A percentile compares a stretch with the other conserved stretches of the same genome.
phyloP scores from a whole-genome alignment of 1,284 basidiomycete species.

The Puccinia coronata region DNA sequence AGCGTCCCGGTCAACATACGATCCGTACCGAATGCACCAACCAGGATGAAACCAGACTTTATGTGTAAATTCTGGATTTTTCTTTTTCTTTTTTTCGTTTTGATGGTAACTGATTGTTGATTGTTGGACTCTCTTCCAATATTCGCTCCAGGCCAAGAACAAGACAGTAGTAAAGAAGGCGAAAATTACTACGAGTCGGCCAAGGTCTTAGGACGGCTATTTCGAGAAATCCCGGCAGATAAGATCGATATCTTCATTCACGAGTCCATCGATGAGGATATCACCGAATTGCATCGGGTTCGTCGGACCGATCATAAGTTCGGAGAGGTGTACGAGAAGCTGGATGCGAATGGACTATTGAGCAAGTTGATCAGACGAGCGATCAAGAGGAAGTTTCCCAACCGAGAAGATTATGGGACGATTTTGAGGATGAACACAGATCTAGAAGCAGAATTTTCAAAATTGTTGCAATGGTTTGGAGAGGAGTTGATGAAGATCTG shows the following conservation, averaged over 20 bases:
- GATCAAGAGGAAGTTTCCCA: not conserved
- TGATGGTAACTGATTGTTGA: not conserved
- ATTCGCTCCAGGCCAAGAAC: not conserved
- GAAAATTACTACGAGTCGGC: constrained; percentile 43
- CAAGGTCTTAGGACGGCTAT: constrained; percentile 29
- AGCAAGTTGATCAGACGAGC: not conserved
- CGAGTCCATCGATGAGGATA: not conserved
- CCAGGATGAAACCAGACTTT: constrained; percentile 32
- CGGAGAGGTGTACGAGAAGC: not conserved
- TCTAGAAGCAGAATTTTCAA: not conserved
- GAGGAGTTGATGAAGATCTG: constrained; percentile 35
- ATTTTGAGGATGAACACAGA: not conserved
- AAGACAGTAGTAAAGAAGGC: not conserved
- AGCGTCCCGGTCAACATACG: constrained; percentile 31
- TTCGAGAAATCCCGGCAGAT: constrained; percentile 46
- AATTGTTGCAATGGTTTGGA: constrained; percentile 2
- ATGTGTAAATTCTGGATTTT: constrained; percentile 20
- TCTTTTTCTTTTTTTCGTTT: too few relatives aligned
- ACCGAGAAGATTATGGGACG: not conserved
- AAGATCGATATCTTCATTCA: constrained; percentile 32
- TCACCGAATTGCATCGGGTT: not conserved
- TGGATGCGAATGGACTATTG: not conserved
- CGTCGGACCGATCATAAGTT: not conserved
- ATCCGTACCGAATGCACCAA: constrained; percentile 5
- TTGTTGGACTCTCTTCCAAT: constrained; percentile 1